Percentiles rank a stretch among this genome's conserved stretches.
phyloP scores from a whole-genome alignment of 257 asterid genomes.

The Solanum pennellii region DNA sequence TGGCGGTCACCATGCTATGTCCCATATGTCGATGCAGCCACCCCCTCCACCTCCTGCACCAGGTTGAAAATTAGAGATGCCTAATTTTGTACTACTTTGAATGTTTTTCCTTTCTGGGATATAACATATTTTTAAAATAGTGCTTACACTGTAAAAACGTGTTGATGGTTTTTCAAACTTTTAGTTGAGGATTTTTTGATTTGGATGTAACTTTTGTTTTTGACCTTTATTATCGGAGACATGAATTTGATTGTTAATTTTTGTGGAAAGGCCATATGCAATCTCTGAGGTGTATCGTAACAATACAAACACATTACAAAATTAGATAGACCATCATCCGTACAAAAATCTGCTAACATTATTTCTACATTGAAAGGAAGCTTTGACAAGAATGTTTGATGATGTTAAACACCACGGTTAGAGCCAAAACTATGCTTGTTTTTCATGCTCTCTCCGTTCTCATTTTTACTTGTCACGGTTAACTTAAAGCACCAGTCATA shows the following conservation, averaged over 20 bases:
- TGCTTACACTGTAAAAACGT: background rate
- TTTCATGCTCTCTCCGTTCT: background rate
- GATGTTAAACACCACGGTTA: background rate
- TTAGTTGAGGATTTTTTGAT: background rate
- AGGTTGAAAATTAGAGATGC: background rate
- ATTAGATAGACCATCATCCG: background rate
- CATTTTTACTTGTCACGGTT: background rate
- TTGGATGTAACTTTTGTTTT: background rate
- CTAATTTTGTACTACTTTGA: background rate
- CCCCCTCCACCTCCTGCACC: background rate
- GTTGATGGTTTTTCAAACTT: background rate
- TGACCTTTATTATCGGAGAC: background rate
- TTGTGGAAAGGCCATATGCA: background rate
- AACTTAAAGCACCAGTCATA: background rate
- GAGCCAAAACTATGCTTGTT: background rate
- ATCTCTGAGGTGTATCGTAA: background rate
- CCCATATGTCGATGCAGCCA: constrained; percentile 1
- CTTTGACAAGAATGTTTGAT: background rate
- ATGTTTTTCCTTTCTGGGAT: background rate
- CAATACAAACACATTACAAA: background rate
- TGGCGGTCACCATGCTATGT: constrained; percentile 1
- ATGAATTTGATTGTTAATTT: background rate
- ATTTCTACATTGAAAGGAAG: background rate
- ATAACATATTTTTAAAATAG: background rate
- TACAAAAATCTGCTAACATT: background rate